Conservation (phyloP, 2,329 filamentous ascomycete species). For the Colletotrichum filicis region DNA sequence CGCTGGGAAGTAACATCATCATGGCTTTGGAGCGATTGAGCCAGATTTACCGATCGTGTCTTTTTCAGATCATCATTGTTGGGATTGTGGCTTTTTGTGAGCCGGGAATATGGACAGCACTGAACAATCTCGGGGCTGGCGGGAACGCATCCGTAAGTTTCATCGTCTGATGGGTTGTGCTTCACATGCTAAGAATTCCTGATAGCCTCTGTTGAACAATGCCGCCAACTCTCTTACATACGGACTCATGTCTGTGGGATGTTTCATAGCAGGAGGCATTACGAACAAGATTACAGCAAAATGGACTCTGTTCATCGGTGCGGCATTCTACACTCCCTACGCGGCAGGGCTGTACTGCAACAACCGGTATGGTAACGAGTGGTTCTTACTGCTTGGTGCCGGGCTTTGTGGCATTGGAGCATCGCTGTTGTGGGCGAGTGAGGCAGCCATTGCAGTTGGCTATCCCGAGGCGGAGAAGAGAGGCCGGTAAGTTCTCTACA, state of each 20-base stretch:
- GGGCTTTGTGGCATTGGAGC: slow-evolving; percentile 53
- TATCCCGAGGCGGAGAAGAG: slow-evolving; percentile 75
- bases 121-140: slow-evolving; percentile 39
- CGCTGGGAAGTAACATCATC: background rate
- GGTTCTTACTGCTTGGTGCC: slow-evolving; percentile 55
- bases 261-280: slow-evolving; percentile 27
- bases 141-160: slow-evolving; percentile 27
- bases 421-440: slow-evolving; percentile 47
- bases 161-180: too few species aligned
- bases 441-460: slow-evolving; percentile 57
- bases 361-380: slow-evolving; percentile 53
- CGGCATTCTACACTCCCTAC: slow-evolving; percentile 54
- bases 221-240: slow-evolving; percentile 27
- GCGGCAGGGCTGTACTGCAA: slow-evolving; percentile 55
- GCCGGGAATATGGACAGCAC: slow-evolving; percentile 38
- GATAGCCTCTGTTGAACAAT: slow-evolving; percentile 16
- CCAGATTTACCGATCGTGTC: slow-evolving; percentile 18
- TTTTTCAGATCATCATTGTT: slow-evolving; percentile 30
- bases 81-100: slow-evolving; percentile 37
- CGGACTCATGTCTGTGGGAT: slow-evolving; percentile 30
- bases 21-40: slow-evolving; percentile 3
- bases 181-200: background rate
- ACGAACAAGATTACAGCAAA: slow-evolving; percentile 39
- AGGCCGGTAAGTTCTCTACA: slow-evolving; percentile 45
- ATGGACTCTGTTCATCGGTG: slow-evolving; percentile 52